Percentiles rank a stretch among this genome's conserved stretches.
Evolutionary conservation across 1,139 yeast genomes (phyloP).

Genomic region (Hemisphaericaspora xylanilytica): DNA sequence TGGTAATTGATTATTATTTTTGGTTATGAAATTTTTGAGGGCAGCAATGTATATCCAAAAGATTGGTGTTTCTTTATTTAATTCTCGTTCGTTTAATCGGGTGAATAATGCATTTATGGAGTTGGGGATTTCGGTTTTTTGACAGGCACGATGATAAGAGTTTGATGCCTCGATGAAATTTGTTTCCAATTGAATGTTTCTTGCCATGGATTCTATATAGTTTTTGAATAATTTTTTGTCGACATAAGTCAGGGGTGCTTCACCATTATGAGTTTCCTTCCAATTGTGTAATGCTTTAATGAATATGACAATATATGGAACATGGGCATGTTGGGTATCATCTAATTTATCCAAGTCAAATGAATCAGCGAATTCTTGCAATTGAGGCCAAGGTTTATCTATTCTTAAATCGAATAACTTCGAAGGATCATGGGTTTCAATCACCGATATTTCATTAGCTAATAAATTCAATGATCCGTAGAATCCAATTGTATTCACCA

Average conservation of each 20-base stretch:
- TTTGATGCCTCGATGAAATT: conserved; percentile 73
- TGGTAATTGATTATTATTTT: conserved; percentile 52
- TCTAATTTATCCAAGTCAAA: conserved; percentile 48
- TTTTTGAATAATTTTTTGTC: conserved; percentile 48
- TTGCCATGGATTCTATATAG: conserved; percentile 33
- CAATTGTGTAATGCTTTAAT: conserved; percentile 54
- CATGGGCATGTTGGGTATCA: conserved; percentile 58
- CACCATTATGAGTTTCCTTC: conserved; percentile 30
- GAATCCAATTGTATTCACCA: conserved; percentile 58
- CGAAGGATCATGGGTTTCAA: conserved; percentile 75
- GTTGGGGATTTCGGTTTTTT: conserved; percentile 39
- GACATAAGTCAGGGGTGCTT: conserved; percentile 41
- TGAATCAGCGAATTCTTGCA: conserved; percentile 50
- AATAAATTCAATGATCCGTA: conserved; percentile 63
- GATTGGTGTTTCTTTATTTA: conserved; percentile 23
- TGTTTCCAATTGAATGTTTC: conserved; percentile 42
- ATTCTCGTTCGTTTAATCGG: conserved; percentile 18
- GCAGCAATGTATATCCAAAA: conserved; percentile 68
- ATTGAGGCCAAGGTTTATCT: conserved; percentile 73
- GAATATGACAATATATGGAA: conserved; percentile 72
- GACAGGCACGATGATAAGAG: conserved; percentile 52
- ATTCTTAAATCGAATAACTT: conserved; percentile 67
- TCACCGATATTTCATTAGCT: conserved; percentile 53
- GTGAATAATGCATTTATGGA: conserved; percentile 33
- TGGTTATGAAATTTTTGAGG: conserved; percentile 47